Base-by-base conservation (phyloP, 805 yeast genomes). In the Yarrowia porcina region DNA sequence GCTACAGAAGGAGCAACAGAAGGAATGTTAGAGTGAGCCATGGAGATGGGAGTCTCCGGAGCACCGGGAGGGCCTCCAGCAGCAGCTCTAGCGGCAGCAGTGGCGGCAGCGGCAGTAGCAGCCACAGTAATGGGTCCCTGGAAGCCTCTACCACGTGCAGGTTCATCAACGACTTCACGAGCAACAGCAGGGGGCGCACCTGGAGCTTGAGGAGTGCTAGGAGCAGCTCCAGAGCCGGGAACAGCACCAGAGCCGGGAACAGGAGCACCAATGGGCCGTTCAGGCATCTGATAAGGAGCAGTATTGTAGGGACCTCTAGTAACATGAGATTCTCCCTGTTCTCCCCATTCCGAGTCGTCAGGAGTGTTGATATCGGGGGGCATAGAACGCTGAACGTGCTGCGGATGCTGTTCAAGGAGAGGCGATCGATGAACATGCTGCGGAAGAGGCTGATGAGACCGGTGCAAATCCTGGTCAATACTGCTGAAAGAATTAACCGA, bases 71-170 rank as follows among this genome's bases (percentile, higher is more conserved):
- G 59, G 1, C 25, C 59, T 3, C 59, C 59, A 17, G 59, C 44
- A 20, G 59, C 59, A n/a, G 59, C 59, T 13, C 59, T n/a, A 11
- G 59, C 59, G 3, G 59, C 59, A 3, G 59, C 59, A 12, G 59
- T 35, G 3, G 44, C 59, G 2, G 59, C 59, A n/a, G 59, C 59
- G 3, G 59, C 32, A 4, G 59, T 52, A 1, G 59, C 59, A n/a
- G 59, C 32, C 11, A 52, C 59, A 2, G 44, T 36, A 4, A 33
- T 50, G 2, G 57, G 57, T 2, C 50, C 50, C 10, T 11, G 33
- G 35, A 44, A 42, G 32, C 21, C 33, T 28, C 50, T 27, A 12
- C 11, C 8, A 18, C 23, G 33, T 2, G 13, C 45, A 23, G 50
- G 33, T 20, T 42, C 49, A n/a, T 42, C 20, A 2, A 11, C 32